Percentiles rank a stretch among this genome's conserved stretches.
phyloP scores from a whole-genome alignment of 2,329 filamentous ascomycete species.

The Aureobasidium sp. region DNA sequence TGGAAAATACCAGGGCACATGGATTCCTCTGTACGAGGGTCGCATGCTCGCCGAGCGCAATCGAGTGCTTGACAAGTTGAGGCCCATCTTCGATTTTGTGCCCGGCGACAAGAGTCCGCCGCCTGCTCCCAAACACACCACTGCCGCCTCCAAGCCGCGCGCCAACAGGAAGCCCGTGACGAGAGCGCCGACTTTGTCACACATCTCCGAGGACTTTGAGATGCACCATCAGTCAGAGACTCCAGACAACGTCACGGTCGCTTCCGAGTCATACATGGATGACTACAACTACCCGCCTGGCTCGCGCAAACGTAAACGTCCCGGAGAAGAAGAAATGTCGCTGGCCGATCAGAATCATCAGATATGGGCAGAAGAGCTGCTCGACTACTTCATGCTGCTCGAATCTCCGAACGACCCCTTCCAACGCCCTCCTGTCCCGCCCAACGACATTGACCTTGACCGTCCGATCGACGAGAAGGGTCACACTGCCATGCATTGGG shows the following conservation, averaged over 20 bases:
- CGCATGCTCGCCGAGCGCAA: slow-evolving; percentile 79
- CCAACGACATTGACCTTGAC: slow-evolving; percentile 79
- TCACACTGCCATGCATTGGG: slow-evolving; percentile 94
- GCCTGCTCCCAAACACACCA: slow-evolving; percentile 83
- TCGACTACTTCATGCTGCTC: slow-evolving; percentile 86
- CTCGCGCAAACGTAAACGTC: slow-evolving; percentile 70
- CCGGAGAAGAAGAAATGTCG: slow-evolving; percentile 48
- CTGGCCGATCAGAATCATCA: slow-evolving; percentile 75
- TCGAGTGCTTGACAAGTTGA: slow-evolving; percentile 73
- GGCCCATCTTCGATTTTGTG: slow-evolving; percentile 81
- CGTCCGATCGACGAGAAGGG: slow-evolving; percentile 88
- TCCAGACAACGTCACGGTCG: slow-evolving; percentile 74
- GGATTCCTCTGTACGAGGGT: slow-evolving; percentile 83
- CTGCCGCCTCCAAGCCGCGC: slow-evolving; percentile 69
- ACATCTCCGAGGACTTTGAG: slow-evolving; percentile 57
- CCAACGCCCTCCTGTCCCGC: slow-evolving; percentile 65
- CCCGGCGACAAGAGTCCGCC: slow-evolving; percentile 83
- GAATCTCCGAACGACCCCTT: slow-evolving; percentile 51
- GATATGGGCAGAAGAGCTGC: slow-evolving; percentile 82
- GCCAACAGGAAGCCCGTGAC: slow-evolving; percentile 14
- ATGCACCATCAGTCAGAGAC: slow-evolving; percentile 66
- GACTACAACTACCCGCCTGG: slow-evolving; percentile 63
- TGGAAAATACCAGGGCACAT: slow-evolving; percentile 97
- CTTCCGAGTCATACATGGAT: slow-evolving; percentile 68
- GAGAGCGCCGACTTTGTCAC: slow-evolving; percentile 28